Percentiles rank a stretch among this genome's conserved stretches.
phyloP scores from a whole-genome alignment of 164 flowering plant genomes.

The Echeveria elegans region DNA sequence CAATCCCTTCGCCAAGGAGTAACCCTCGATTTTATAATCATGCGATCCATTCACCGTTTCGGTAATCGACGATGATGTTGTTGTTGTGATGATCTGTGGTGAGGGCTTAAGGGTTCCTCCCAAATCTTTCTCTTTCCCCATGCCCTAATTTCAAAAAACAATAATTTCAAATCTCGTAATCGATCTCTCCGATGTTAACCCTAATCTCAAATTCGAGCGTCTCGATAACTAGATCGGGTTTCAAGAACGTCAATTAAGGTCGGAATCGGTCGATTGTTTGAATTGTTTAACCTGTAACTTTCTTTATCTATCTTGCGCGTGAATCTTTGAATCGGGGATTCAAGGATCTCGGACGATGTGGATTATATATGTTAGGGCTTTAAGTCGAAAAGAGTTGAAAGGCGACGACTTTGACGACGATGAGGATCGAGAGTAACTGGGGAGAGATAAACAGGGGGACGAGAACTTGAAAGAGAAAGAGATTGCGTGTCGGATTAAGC shows the following conservation, averaged over 20 bases:
- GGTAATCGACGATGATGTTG: slow-evolving; percentile 57
- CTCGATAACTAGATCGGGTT: not conserved
- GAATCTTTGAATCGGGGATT: not conserved
- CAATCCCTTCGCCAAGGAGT: slow-evolving; percentile 66
- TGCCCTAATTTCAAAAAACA: not conserved
- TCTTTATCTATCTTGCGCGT: not conserved
- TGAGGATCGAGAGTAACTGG: slow-evolving; percentile 25
- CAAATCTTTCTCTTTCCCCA: not conserved
- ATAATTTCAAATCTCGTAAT: not conserved
- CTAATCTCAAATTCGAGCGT: not conserved
- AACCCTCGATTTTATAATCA: slow-evolving; percentile 74
- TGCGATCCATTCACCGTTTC: slow-evolving; percentile 77
- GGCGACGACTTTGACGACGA: slow-evolving; percentile 24
- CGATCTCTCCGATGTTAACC: not conserved
- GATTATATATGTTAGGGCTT: not conserved
- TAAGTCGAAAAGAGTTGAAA: not conserved
- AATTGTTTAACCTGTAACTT: too few relatives aligned
- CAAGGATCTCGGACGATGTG: not conserved
- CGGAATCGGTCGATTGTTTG: not conserved
- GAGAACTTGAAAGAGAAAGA: not conserved
- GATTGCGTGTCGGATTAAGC: not conserved
- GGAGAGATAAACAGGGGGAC: not conserved
- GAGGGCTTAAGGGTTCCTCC: slow-evolving; percentile 3
- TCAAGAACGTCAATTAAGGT: not conserved
- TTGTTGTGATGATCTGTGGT: slow-evolving; percentile 13